Evolutionary conservation across 2,329 filamentous ascomycete genomes (phyloP).

Genomic region (Botrytis medusae): DNA sequence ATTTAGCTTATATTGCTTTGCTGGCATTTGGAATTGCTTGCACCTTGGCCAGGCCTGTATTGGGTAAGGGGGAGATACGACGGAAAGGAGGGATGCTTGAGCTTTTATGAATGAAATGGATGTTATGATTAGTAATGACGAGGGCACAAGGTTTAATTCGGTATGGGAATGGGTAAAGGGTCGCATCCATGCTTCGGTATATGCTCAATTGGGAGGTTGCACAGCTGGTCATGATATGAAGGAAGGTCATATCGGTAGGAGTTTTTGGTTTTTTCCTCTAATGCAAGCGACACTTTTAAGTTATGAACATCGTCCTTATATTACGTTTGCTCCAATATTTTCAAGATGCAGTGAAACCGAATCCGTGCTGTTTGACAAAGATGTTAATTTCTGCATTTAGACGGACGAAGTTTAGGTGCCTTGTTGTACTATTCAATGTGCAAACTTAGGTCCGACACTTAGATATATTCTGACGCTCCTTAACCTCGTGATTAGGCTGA

Average conservation of each 20-base stretch:
- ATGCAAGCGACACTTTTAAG: not conserved
- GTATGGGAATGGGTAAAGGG: conserved; percentile 2
- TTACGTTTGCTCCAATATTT: not conserved
- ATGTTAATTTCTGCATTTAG: not conserved
- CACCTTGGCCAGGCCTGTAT: conserved; percentile 7
- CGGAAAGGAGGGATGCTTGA: not conserved
- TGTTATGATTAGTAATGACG: conserved; percentile 8
- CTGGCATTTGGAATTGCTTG: conserved; percentile 10
- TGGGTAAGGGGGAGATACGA: no score
- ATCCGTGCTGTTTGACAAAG: not conserved
- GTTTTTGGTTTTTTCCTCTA: conserved; percentile 6
- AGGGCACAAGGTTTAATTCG: not conserved
- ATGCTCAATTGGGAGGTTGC: conserved; percentile 1
- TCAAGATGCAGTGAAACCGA: not conserved
- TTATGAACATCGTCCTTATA: not conserved
- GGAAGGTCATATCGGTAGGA: not conserved
- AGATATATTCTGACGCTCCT: not conserved
- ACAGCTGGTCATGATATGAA: conserved; percentile 1
- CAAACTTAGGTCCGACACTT: not conserved
- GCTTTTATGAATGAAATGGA: not conserved
- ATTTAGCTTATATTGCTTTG: conserved; percentile 14
- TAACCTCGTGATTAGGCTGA: no score
- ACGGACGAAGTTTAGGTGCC: not conserved
- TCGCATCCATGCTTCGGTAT: conserved; percentile 3
- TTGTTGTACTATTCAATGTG: not conserved